Conservation (phyloP, 805 yeast genomes). For the Teunomyces aglyptinius region DNA sequence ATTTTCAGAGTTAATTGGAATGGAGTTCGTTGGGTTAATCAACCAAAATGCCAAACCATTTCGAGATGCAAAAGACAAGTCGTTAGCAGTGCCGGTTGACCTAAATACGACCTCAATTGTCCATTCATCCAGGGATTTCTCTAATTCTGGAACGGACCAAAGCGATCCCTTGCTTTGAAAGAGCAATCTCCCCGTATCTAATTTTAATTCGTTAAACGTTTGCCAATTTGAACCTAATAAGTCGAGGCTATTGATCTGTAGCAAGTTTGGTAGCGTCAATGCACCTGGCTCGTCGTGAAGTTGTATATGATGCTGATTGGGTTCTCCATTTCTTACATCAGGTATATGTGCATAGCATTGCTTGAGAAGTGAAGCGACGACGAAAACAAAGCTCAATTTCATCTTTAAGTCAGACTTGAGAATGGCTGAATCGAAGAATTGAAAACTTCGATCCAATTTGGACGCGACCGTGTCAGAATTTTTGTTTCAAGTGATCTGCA, state of each 20-base stretch:
- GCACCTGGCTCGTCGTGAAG: conserved; percentile 17
- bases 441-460: background rate
- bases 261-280: conserved; percentile 36
- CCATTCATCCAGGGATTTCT: conserved; percentile 37
- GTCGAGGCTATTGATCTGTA: conserved; percentile 19
- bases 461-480: background rate
- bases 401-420: background rate
- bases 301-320: background rate
- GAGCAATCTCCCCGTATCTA: conserved; percentile 54
- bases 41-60: conserved; percentile 65
- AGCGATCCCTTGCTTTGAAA: conserved; percentile 42
- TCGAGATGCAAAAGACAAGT: conserved; percentile 22
- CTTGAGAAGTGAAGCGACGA: background rate
- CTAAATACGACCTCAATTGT: conserved; percentile 64
- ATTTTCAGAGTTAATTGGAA: conserved; percentile 14
- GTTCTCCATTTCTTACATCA: background rate
- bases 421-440: background rate
- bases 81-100: conserved; percentile 46
- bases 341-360: background rate
- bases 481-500: no score
- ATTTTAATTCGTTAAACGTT: conserved; percentile 23
- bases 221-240: conserved; percentile 32
- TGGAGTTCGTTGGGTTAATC: conserved; percentile 27
- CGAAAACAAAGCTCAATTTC: background rate
- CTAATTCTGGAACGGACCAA: conserved; percentile 37